Base-by-base conservation (phyloP, 495 filamentous ascomycete genomes). In the Aspergillus wentii region DNA sequence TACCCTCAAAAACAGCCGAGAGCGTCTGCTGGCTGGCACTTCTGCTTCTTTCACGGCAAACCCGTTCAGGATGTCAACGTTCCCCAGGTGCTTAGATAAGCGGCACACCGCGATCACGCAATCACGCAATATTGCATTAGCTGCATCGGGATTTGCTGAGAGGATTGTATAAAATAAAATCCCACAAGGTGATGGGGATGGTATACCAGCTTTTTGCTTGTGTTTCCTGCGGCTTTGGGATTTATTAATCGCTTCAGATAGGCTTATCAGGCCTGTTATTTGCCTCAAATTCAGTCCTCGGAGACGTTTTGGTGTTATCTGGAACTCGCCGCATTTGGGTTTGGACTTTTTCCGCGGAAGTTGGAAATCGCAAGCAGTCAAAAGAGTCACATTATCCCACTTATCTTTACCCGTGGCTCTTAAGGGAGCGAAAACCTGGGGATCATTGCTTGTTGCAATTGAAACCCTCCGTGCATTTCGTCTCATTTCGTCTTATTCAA, bases 261-360 rank as follows among this genome's bases (percentile, higher is more conserved):
- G 25, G 32, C 42, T 45, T 51, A 51, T 48, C 47, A 17, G 38
- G 42, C 30, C 21, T 22, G 19, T 31, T 18, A 23, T 26, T 26
- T 33, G 26, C 31, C n/a, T n/a, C n/a, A n/a, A n/a, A n/a, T 17
- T 35, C 21, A 37, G 35, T 40, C 28, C 31, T 17, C 21, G 31
- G 36, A 33, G 35, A 41, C n/a, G 30, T 33, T 31, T 16, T 26
- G 20, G 28, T 22, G 34, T 51, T 51, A 55, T 55, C 52, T 43
- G 35, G 14, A 35, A 37, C 36, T 55, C 17, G 20, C n/a, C n/a
- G n/a, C n/a, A n/a, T n/a, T n/a, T n/a, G n/a, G n/a, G n/a, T n/a
- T 28, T 26, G 7, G 37, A 26, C 32, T 40, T 45, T 58, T 53
- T 60, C 59, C 59, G 59, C 59, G 59, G 56, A 62, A 41, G 13